Evolutionary conservation across 768 basidiomycete species (phyloP), one percentile per base, ranked within the genome.

Genomic region (Sporobolomyces pararoseus): DNA sequence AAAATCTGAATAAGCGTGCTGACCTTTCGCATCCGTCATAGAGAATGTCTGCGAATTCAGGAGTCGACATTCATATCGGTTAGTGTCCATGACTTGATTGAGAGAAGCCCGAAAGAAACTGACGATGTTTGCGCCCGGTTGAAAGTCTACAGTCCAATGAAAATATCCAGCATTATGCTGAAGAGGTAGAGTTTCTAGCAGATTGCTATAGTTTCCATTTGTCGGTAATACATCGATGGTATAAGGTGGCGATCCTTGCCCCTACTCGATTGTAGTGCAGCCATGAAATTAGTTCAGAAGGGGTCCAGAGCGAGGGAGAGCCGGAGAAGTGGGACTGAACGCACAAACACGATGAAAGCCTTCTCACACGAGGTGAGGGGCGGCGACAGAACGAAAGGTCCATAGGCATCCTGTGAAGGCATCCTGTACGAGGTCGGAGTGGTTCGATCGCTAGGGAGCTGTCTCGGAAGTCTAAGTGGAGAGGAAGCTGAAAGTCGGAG

Each of bases 211-310:
- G 7, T 50, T 47, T 23, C 55, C 55, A 25, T 25, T 51, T 6
- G 29, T 59, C 4, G 63, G 49, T 19, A 65, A 32, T 13, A 69
- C 31, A 7, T 34, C 13, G 63, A 69, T 27, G 19, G 39, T 23
- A 57, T 64, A 69, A 3, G 68, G 68, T 23, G 68, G 27, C 7
- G 3, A 16, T 7, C 68, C 68, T 39, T 69, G 68, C 17, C 68
- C 68, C 54, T 63, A 52, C 5, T 51, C 19, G 37, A 12, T 42
- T 23, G 47, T 9, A 52, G 21, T 17, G 49, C 13, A 52, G 51
- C 16, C 46, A 47, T 23, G 16, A n/a, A 27, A 10, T 25, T 21
- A 9, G 50, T 27, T 51, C 46, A 21, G 21, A 13, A 13, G 46
- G 21, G 46, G 46, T 14, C 23, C 10, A 23, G 25, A 13, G 25